Percentiles rank a stretch among this genome's conserved stretches.
These are phyloP conservation scores for Lithospermum erythrorhizon DNA, from an alignment of 257 asterid species.

Conservation along the genomic window DNA sequence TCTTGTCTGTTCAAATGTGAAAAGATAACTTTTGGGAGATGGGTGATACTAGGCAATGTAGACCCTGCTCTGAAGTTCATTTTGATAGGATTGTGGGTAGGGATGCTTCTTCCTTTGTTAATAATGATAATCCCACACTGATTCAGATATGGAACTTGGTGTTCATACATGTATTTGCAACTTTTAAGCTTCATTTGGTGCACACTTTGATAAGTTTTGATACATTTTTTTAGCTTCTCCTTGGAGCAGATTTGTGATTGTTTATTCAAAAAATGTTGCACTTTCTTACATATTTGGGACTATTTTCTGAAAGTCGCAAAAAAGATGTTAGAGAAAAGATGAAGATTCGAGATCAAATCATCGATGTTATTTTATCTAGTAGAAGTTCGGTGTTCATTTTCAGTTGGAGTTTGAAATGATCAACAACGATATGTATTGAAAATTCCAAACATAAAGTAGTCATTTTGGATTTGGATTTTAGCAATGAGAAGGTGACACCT, in stretches of 20 bases:
- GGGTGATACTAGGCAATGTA: conserved; percentile 99
- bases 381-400: conserved; percentile 2
- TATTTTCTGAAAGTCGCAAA: too few relatives aligned
- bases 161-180: conserved; percentile 78
- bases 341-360: too few relatives aligned
- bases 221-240: too few relatives aligned
- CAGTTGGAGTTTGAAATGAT: neutral
- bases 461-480: neutral
- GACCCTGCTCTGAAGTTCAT: conserved; percentile 97
- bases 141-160: conserved; percentile 99
- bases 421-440: neutral
- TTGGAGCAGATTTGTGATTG: too few relatives aligned
- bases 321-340: too few relatives aligned
- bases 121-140: conserved; percentile 89
- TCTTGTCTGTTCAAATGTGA: conserved; percentile 9
- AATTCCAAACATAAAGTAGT: neutral
- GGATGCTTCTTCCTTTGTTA: conserved; percentile 75
- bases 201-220: too few relatives aligned
- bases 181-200: too few relatives aligned
- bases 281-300: too few relatives aligned
- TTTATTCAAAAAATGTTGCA: too few relatives aligned
- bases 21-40: conserved; percentile 99
- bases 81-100: conserved; percentile 93
- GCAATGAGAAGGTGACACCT: neutral
- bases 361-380: neutral